Conservation (phyloP, 768 basidiomycete genomes). For the Clitopilus passeckerianus region DNA sequence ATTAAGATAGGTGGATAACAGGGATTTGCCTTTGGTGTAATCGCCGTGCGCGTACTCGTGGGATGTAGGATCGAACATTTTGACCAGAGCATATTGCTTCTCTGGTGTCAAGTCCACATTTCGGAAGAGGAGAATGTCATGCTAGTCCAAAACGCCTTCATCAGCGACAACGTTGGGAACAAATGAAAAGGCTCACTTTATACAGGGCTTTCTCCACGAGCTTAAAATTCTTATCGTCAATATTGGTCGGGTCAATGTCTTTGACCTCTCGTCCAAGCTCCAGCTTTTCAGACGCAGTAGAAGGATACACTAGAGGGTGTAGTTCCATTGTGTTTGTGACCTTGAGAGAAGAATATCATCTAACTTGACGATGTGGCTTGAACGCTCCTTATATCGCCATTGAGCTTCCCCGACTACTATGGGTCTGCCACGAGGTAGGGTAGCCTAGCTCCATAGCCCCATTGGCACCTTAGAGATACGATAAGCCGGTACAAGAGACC, state of each 20-base stretch:
- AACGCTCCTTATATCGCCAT: neutral
- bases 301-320: neutral
- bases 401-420: too few species aligned
- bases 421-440: neutral
- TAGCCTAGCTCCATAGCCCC: neutral
- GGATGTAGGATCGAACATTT: conserved; percentile 68
- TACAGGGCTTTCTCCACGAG: neutral
- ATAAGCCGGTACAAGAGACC: too few species aligned
- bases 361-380: neutral
- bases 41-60: conserved; percentile 80
- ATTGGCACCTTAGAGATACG: neutral
- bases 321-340: neutral
- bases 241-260: neutral
- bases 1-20: conserved; percentile 87
- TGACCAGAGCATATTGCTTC: neutral
- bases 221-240: neutral
- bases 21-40: conserved; percentile 75
- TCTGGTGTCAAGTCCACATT: neutral
- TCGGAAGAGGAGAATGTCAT: neutral
- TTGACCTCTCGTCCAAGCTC: neutral
- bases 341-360: neutral
- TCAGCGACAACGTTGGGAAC: neutral
- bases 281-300: neutral
- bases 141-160: neutral
- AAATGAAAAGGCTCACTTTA: neutral